Conservation (phyloP, 2,329 filamentous ascomycete species). For the Diaporthe sp. region DNA sequence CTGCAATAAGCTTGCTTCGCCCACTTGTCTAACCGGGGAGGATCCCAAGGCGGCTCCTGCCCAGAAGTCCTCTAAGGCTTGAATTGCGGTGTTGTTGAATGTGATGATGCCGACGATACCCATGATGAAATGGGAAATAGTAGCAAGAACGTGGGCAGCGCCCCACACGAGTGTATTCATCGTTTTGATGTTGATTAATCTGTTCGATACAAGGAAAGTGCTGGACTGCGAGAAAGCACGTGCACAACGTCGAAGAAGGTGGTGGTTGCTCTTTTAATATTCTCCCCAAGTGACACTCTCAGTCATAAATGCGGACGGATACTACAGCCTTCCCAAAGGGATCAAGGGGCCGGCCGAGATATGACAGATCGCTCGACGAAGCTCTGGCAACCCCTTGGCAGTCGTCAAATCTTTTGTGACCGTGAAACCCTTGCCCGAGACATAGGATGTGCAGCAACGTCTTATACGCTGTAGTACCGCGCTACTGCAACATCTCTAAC, state of each 20-base stretch:
- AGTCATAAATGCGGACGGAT: neutral
- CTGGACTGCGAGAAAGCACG: neutral
- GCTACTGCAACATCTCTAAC: neutral
- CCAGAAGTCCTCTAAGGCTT: neutral
- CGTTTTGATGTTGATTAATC: neutral
- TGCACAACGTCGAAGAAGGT: neutral
- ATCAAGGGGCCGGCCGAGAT: neutral
- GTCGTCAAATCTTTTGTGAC: neutral
- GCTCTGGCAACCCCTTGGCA: neutral
- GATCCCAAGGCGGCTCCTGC: neutral
- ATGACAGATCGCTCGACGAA: neutral
- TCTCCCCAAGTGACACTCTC: neutral
- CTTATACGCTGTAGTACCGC: neutral
- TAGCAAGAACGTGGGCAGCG: neutral
- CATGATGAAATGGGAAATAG: neutral
- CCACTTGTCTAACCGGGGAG: neutral
- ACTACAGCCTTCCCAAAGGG: neutral
- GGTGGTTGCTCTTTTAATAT: neutral
- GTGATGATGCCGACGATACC: neutral
- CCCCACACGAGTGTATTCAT: neutral
- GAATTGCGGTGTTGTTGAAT: neutral
- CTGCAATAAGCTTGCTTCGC: neutral
- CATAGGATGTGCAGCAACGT: neutral
- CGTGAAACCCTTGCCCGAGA: neutral
- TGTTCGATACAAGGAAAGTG: neutral